Evolutionary conservation across 192 early-diverging fungal species (phyloP), one percentile per base, ranked within the genome.

Genomic region (Neocallimastix lanati): DNA sequence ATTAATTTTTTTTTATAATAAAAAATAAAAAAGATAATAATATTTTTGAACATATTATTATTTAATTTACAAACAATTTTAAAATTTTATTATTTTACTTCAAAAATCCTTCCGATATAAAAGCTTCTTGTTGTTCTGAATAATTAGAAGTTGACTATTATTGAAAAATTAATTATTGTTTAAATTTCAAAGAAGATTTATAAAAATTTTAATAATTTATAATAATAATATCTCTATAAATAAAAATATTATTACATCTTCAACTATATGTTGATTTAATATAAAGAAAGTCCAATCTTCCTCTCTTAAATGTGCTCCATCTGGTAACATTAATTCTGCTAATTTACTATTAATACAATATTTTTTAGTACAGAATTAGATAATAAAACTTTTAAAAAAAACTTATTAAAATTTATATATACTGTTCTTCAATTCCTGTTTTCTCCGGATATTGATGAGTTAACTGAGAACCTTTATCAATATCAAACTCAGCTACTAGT

Each of bases 281-380:
- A 96, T 93, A 79, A 98, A 96, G 81, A 95, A 90, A 27, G 95
- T 96, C 94, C 94, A 96, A 85, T 98, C 96, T 81, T 94, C 93
- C 67, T 95, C 89, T 28, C 95, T 88, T n/a, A 94, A 84, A 86
- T 98, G 96, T 25, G 95, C 93, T 5, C 96, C 96, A 83, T 98
- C 96, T 9, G 96, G 96, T 80, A 98, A 84, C 96, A 98, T 98
- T 40, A 96, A 91, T 79, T 98, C 96, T n/a, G 96, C 94, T 76
- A 97, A 85, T n/a, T 90, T 85, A 81, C 92, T 93, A 77, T 38
- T n/a, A 12, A 29, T n/a, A 81, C 36, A 29, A 13, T 35, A 12
- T 83, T 77, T 78, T 84, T 83, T n/a, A n/a, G n/a, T n/a, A n/a
- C n/a, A n/a, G n/a, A n/a, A n/a, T n/a, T n/a, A n/a, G n/a, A n/a